Evolutionary conservation across 163 green algal species (phyloP), one percentile per base, ranked within the genome.

Genomic region (Coccomyxa subellipsoidea): DNA sequence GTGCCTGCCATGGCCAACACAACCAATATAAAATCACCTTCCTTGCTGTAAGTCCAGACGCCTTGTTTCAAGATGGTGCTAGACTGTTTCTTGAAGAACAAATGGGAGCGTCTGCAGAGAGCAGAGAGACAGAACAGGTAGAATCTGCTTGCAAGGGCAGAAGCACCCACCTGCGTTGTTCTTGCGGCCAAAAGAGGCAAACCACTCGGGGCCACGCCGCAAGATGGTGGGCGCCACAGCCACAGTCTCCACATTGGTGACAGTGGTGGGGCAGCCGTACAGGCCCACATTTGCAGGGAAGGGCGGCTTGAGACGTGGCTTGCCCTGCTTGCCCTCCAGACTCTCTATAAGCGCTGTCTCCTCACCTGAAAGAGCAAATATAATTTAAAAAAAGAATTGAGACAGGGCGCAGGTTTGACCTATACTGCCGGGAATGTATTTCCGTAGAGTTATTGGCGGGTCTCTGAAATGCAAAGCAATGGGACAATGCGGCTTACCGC

Each of bases 181-280:
- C 90, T 98, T 98, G 87, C 97, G 93, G 15, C 97, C 97, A 88
- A 99, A 98, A 70, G 83, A 90, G 25, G 94, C 87, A 84, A 99
- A 99, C 97, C 97, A 99, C 78, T 98, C 93, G 29, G 96, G 94
- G 27, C 97, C 97, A 32, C 97, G 88, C 47, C 97, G 91, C 79
- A 99, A 91, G 88, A 99, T 99, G 84, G 97, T 99, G 80, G 97
- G 97, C 1, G 89, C 84, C 54, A 99, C 97, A 4, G 96, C 93
- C 34, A 99, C 94, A 0, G 96, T 99, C 89, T 99, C 96, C 39
- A 99, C 96, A 85, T 99, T 99, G 69, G 96, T 99, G 15, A 99
- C 97, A 10, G 97, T 99, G 77, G 96, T 96, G 39, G 97, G 97
- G 94, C 97, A 99, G 81, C 97, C 97, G 85, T 98, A 99, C 39